A percentile compares a stretch with the other conserved stretches of the same genome.
Conservation (phyloP, 1,284 basidiomycete genomes). For the Abortiporus biennis region DNA sequence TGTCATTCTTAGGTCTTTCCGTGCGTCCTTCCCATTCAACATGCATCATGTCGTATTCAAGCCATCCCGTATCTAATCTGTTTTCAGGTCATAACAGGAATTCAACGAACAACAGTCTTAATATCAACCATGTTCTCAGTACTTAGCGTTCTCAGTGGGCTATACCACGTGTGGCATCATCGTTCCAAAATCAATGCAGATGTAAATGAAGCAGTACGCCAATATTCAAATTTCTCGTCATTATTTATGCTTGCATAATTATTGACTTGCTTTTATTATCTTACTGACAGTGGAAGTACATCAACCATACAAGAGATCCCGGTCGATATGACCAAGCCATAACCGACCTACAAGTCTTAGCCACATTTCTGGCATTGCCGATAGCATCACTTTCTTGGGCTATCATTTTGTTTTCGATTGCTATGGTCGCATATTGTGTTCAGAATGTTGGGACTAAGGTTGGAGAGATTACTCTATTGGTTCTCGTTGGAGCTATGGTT, state of each 20-base stretch:
- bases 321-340: slow-evolving; percentile 7
- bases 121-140: slow-evolving; percentile 4
- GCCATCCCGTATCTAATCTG: too few species aligned
- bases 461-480: too few species aligned
- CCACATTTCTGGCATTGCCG: slow-evolving; percentile 8
- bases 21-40: neutral
- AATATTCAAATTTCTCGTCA: neutral
- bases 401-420: slow-evolving; percentile 7
- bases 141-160: slow-evolving; percentile 5
- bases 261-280: too few species aligned
- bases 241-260: too few species aligned
- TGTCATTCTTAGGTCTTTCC: slow-evolving; percentile 10
- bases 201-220: slow-evolving; percentile 6
- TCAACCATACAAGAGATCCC: slow-evolving; percentile 6
- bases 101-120: slow-evolving; percentile 8
- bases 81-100: slow-evolving; percentile 4
- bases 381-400: slow-evolving; percentile 12
- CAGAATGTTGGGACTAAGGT: too few species aligned
- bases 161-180: slow-evolving; percentile 8
- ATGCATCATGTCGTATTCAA: neutral
- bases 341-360: slow-evolving; percentile 5
- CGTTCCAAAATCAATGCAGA: slow-evolving; percentile 7
- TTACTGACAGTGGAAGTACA: slow-evolving; percentile 9
- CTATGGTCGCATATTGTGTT: slow-evolving; percentile 6
- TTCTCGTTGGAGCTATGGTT: too few species aligned